Evolutionary conservation across 2,329 filamentous ascomycete species (phyloP).

Genomic region (Diaporthe sp.): DNA sequence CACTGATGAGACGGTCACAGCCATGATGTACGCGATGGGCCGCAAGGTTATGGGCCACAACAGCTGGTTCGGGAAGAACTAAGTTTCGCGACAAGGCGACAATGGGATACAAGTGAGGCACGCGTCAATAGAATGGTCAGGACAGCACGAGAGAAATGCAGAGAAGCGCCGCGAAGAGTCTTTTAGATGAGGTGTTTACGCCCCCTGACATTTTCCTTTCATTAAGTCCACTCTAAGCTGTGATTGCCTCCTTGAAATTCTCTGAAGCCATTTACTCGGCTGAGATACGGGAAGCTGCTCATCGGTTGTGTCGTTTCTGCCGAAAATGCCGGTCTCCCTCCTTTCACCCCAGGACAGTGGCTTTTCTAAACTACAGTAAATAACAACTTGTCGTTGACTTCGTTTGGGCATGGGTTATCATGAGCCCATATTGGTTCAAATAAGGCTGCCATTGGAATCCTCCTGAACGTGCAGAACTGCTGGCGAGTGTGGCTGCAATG

Average conservation of each 20-base stretch:
- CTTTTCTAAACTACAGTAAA: conserved; percentile 41
- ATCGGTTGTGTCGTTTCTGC: conserved; percentile 37
- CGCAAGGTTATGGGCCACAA: conserved; percentile 84
- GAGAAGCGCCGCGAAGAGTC: conserved; percentile 33
- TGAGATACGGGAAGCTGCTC: conserved; percentile 24
- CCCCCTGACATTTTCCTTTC: conserved; percentile 30
- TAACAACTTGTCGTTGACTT: conserved; percentile 15
- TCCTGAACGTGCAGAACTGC: conserved; percentile 36
- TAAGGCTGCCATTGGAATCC: conserved; percentile 41
- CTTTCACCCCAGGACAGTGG: conserved; percentile 18
- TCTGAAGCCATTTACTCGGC: background rate
- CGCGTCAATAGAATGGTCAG: conserved; percentile 28
- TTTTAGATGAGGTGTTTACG: conserved; percentile 13
- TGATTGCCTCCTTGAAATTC: background rate
- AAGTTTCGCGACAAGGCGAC: conserved; percentile 45
- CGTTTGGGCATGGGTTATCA: background rate
- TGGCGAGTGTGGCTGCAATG: conserved; percentile 33
- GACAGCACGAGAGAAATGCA: conserved; percentile 31
- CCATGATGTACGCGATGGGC: conserved; percentile 78
- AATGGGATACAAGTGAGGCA: background rate
- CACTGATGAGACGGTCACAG: conserved; percentile 53
- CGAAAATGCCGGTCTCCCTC: conserved; percentile 19
- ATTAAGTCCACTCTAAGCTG: conserved; percentile 37
- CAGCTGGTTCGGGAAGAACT: conserved; percentile 78
- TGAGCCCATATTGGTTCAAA: conserved; percentile 23